These are phyloP conservation scores for Sisymbrium altissimum DNA, from an alignment of 345 rosid species.

Conservation along the genomic window DNA sequence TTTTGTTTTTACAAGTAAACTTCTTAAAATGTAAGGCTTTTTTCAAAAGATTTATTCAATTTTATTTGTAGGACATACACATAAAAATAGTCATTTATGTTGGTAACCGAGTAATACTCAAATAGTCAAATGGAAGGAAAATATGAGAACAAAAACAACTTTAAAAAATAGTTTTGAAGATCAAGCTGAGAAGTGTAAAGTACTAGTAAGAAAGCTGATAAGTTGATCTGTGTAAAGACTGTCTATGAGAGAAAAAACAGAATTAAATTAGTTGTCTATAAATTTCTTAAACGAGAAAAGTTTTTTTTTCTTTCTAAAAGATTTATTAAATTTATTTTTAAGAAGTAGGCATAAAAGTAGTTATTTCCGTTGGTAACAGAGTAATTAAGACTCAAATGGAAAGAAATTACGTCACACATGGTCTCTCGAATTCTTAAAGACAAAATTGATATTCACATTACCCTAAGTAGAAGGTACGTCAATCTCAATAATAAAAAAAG, in stretches of 20 bases:
- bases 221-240: no score
- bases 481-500: not conserved
- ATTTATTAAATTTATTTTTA: no score
- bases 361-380: not conserved
- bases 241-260: no score
- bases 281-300: no score
- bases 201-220: no score
- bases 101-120: no score
- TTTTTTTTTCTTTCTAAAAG: not conserved
- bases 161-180: no score
- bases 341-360: not conserved
- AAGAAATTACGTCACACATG: not conserved
- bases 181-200: no score
- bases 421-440: not conserved
- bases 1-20: not conserved
- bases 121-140: constrained; percentile 4
- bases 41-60: not conserved
- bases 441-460: constrained; percentile 10
- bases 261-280: no score
- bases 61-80: no score
- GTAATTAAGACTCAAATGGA: constrained; percentile 8
- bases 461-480: not conserved
- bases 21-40: not conserved
- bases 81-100: not conserved
- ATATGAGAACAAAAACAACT: no score